phyloP scores from a whole-genome alignment of 1,284 basidiomycete genomes.

The Moniliella sp. region DNA sequence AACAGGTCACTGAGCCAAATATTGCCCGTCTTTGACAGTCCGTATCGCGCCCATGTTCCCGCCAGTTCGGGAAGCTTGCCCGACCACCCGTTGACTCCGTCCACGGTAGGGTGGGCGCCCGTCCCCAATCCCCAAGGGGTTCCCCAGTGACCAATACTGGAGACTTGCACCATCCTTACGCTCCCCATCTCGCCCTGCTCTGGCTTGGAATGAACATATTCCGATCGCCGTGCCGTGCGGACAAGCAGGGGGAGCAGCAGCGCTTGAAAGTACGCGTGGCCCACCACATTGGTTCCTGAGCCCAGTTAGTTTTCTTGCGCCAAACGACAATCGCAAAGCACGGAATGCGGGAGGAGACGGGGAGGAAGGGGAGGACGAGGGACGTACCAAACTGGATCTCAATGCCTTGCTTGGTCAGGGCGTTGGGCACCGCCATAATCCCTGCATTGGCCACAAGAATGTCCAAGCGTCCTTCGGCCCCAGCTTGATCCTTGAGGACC shows the following conservation, averaged over 20 bases:
- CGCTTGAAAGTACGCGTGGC: conserved; percentile 4
- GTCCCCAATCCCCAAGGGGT: too few species aligned
- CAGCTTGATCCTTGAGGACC: background rate
- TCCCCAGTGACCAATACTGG: conserved; percentile 12
- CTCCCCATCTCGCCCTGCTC: conserved; percentile 8
- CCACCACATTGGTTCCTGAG: conserved; percentile 19
- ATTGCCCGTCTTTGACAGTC: too few species aligned
- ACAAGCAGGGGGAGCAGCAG: conserved; percentile 5
- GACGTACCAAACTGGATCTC: conserved; percentile 15
- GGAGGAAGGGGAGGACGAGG: too few species aligned
- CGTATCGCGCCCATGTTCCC: too few species aligned
- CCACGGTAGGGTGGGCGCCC: too few species aligned
- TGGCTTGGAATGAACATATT: too few species aligned
- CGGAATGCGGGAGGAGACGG: too few species aligned
- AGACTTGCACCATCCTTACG: conserved; percentile 14
- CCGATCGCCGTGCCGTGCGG: conserved; percentile 10
- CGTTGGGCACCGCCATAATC: conserved; percentile 9
- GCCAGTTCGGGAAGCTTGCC: too few species aligned
- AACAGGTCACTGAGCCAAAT: too few species aligned
- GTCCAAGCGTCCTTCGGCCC: conserved; percentile 11
- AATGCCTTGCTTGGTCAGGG: conserved; percentile 13
- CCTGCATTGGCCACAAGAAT: conserved; percentile 18
- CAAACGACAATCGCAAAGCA: too few species aligned
- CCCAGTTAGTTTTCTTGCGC: too few species aligned
- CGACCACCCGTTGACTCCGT: too few species aligned